Base-by-base conservation (phyloP, 192 early-diverging fungal species). In the Backusella liffmaniae region DNA sequence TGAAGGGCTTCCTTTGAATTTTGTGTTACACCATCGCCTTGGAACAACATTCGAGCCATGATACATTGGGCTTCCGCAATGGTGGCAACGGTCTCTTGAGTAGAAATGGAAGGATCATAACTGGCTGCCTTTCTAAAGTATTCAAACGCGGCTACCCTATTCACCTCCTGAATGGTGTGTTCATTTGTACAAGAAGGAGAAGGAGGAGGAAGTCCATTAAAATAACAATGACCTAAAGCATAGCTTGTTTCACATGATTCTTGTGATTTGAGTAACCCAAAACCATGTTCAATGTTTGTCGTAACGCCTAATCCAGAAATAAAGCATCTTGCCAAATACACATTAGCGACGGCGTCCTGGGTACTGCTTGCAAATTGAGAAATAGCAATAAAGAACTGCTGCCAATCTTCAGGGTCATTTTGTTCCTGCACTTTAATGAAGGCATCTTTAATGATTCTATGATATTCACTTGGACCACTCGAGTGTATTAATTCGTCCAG, bases 21-120 rank as follows among this genome's bases (percentile, higher is more conserved):
- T 23, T 80, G 51, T 53, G 36, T 29, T 26, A 80, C 74, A 18
- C 78, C 78, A 23, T 80, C 74, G 23, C 78, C 78, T 42, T 75
- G 73, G 23, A 73, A 36, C 5, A 76, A 18, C 67, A 80, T 74
- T 18, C 73, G 56, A 13, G 70, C 79, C 21, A 67, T 16, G 13
- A 65, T 78, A 66, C 49, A 73, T 77, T 81, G 79, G 30, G 76
- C 79, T 72, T 78, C 51, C 15, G 76, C 51, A 67, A 73, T 73
- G 0, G 51, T 59, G 32, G 21, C 23, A 1, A 36, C 29, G 4
- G 56, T 41, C 10, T 42, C 41, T 41, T 15, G 4, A 23, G 59
- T 39, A 9, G 13, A 16, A 62, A 23, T 62, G n/a, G 21, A 9
- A 34, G 44, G 44, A 26, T 67, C 35, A 13, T 49, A 32, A 23